A percentile compares a stretch with the other conserved stretches of the same genome.
Evolutionary conservation across 768 basidiomycete species (phyloP).

Genomic region (Cytidiella melzeri): DNA sequence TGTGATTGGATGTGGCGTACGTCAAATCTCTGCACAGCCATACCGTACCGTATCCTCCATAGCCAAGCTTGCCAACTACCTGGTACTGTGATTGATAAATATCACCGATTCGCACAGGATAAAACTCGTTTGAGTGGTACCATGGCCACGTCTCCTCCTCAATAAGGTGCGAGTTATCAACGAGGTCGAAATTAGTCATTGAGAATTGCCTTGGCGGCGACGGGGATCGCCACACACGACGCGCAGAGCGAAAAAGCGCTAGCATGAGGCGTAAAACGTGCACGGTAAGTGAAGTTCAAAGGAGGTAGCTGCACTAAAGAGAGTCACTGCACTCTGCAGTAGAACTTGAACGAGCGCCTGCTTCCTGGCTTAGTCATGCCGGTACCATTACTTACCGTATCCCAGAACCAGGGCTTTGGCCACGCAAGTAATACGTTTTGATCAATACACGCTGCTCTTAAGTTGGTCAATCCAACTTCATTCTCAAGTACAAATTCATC

Average conservation of each 20-base stretch:
- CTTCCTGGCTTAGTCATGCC: too few species aligned
- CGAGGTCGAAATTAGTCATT: not conserved
- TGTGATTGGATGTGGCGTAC: not conserved
- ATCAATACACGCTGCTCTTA: too few species aligned
- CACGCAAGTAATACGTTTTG: too few species aligned
- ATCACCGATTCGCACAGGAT: conserved; percentile 29
- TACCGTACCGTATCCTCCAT: conserved; percentile 23
- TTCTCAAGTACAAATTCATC: too few species aligned
- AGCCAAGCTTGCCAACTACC: conserved; percentile 30
- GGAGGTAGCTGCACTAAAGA: too few species aligned
- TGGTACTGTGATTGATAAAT: conserved; percentile 25
- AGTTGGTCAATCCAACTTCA: too few species aligned
- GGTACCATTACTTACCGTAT: too few species aligned
- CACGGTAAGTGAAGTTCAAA: too few species aligned
- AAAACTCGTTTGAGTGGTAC: conserved; percentile 20
- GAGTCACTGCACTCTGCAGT: too few species aligned
- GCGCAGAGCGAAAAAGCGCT: not conserved
- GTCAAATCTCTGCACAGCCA: conserved; percentile 18
- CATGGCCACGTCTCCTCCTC: conserved; percentile 24
- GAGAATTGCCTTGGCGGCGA: not conserved
- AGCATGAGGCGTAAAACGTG: too few species aligned
- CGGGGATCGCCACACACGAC: not conserved
- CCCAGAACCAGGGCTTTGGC: too few species aligned
- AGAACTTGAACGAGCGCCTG: too few species aligned
- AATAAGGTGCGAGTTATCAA: conserved; percentile 2